Evolutionary conservation across 805 yeast species (phyloP).

Genomic region (Suhomyces emberorum): DNA sequence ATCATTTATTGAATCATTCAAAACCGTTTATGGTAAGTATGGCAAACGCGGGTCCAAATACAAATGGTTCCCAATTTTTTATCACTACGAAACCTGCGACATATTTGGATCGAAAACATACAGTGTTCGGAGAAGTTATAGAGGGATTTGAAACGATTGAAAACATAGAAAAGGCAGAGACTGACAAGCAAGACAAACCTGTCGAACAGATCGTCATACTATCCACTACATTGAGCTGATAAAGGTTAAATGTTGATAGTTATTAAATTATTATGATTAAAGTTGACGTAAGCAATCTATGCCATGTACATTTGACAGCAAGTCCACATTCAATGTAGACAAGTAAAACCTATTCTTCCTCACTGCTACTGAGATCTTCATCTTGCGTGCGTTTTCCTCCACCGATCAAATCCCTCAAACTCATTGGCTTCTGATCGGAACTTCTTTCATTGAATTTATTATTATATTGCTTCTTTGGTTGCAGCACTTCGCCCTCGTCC

Average conservation of each 20-base stretch:
- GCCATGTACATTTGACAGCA: too few relatives aligned
- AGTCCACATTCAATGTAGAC: constrained; percentile 1
- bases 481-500: constrained; percentile 9
- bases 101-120: constrained; percentile 21
- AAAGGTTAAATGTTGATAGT: too few relatives aligned
- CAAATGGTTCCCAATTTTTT: constrained; percentile 28
- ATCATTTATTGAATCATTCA: constrained; percentile 22
- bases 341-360: constrained; percentile 19
- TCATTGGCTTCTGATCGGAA: constrained; percentile 30
- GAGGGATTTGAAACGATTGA: constrained; percentile 20
- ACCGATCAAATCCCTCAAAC: constrained; percentile 37
- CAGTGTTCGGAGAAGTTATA: constrained; percentile 25
- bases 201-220: constrained; percentile 18
- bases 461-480: constrained; percentile 3
- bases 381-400: constrained; percentile 15
- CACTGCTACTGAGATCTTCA: constrained; percentile 31
- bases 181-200: constrained; percentile 19
- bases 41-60: constrained; percentile 26
- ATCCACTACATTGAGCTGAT: constrained; percentile 14
- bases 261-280: too few relatives aligned
- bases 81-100: constrained; percentile 19
- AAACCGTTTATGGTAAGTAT: constrained; percentile 31
- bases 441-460: not conserved
- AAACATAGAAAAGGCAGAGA: constrained; percentile 15
- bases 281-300: too few relatives aligned